Evolutionary conservation across 2,329 filamentous ascomycete genomes (phyloP), one percentile per base, ranked within the genome.

Genomic region (Alternaria infectoria): DNA sequence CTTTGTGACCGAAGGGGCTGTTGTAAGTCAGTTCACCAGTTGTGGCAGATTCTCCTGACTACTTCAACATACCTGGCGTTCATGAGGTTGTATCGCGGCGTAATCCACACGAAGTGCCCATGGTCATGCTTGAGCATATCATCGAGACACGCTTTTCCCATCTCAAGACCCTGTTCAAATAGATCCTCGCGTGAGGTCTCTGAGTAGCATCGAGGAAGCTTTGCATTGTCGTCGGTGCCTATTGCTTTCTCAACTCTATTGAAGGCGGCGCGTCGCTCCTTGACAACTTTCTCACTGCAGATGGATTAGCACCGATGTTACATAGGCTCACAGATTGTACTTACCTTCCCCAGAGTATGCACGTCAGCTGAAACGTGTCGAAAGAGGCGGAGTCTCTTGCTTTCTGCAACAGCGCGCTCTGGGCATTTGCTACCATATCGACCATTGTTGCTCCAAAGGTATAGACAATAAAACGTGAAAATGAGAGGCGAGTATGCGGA

Each of bases 151-250:
- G 61, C 69, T 19, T 70, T 74, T 11, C 73, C 71, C 59, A 62
- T 55, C 30, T 64, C 46, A 10, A 76, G 55, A 2, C 74, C 74
- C 40, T 76, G 65, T 2, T 64, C 49, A 32, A 74, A 75, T 8
- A 63, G 36, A 25, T 69, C 67, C 30, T 76, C 71, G n/a, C 73
- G 69, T 56, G 67, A 70, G 21, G 64, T 66, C 28, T 70, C 61
- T 0, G 62, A 65, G 63, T 77, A 77, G n/a, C 49, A 67, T 51
- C 28, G 71, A 4, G 73, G 72, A 8, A 77, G 67, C 50, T 68
- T 67, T 11, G 66, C 64, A 11, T 57, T 72, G 26, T 75, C 68
- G 26, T 50, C 45, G 4, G 55, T 64, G 3, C 57, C 68, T 4
- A 66, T 36, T 28, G 57, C 26, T n/a, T 28, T 65, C 44, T 70